Evolutionary conservation across 805 yeast genomes (phyloP).

Genomic region (Lipomyces starkeyi): DNA sequence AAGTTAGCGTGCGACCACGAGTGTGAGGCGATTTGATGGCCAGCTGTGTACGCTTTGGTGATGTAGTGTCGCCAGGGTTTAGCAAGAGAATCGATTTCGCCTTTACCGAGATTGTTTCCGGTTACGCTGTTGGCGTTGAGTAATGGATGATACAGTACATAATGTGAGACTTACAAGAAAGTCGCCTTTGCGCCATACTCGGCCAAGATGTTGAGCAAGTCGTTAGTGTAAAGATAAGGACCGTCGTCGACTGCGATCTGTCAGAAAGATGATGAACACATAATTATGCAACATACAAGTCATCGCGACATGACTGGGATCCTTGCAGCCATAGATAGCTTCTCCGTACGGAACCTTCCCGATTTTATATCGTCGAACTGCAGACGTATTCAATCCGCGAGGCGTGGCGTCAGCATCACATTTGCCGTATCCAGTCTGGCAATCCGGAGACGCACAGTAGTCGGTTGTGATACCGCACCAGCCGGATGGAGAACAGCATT

Average conservation of each 20-base stretch:
- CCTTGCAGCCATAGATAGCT: conserved; percentile 22
- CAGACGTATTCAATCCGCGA: conserved; percentile 23
- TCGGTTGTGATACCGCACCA: conserved; percentile 22
- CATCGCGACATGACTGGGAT: conserved; percentile 27
- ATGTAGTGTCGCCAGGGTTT: conserved; percentile 23
- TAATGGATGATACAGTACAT: background rate
- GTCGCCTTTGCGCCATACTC: conserved; percentile 26
- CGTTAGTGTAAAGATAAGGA: conserved; percentile 27
- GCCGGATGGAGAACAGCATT: conserved; percentile 31
- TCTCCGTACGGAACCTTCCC: conserved; percentile 28
- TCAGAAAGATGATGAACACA: too few species aligned
- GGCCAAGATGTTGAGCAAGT: conserved; percentile 22
- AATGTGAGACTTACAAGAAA: conserved; percentile 13
- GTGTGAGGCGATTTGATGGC: conserved; percentile 35
- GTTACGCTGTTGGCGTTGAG: conserved; percentile 13
- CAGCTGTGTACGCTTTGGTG: conserved; percentile 15
- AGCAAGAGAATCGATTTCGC: conserved; percentile 17
- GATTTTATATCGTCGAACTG: conserved; percentile 13
- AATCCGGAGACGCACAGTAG: conserved; percentile 27
- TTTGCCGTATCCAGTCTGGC: conserved; percentile 24
- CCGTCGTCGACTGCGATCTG: conserved; percentile 27
- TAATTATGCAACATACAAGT: conserved; percentile 19
- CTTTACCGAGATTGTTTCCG: conserved; percentile 32
- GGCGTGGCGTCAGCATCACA: conserved; percentile 31
- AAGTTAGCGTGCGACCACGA: conserved; percentile 32